Evolutionary conservation across 2,329 filamentous ascomycete species (phyloP).

Genomic region (Knoxdaviesia capensis): DNA sequence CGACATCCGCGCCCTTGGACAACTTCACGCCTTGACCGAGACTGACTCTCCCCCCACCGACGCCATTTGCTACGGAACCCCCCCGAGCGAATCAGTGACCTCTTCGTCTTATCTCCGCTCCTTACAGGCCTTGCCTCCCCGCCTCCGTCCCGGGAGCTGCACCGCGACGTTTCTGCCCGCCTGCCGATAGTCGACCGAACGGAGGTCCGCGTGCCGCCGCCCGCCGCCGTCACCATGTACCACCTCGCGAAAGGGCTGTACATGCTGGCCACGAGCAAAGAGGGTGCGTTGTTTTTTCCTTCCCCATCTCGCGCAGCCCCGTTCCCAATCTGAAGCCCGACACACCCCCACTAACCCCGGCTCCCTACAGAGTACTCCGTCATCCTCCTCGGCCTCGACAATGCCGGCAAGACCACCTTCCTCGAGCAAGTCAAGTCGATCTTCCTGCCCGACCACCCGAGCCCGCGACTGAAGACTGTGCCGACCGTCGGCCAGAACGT

Average conservation of each 20-base stretch:
- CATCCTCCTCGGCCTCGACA: conserved; percentile 90
- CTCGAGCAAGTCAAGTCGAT: conserved; percentile 90
- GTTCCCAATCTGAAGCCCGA: conserved; percentile 2
- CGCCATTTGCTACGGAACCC: not conserved
- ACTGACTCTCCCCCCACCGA: too few relatives aligned
- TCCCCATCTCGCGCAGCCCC: conserved; percentile 2
- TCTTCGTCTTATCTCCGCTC: not conserved
- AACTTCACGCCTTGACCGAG: too few relatives aligned
- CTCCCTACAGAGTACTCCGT: conserved; percentile 66
- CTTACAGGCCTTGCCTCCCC: too few relatives aligned
- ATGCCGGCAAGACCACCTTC: conserved; percentile 95
- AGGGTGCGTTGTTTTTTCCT: conserved; percentile 35
- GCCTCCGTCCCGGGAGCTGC: too few relatives aligned
- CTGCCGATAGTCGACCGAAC: too few relatives aligned
- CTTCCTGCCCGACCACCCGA: conserved; percentile 43
- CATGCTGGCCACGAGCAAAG: conserved; percentile 88
- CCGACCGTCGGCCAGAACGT: conserved; percentile 97
- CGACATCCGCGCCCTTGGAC: too few relatives aligned
- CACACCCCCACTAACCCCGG: conserved; percentile 2
- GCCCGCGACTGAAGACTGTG: conserved; percentile 63
- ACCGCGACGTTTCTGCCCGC: too few relatives aligned
- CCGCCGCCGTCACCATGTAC: conserved; percentile 43
- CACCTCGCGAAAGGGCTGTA: conserved; percentile 91
- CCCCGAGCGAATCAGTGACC: not conserved
- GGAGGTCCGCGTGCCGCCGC: too few relatives aligned